Evolutionary conservation across 257 asterid species (phyloP), one percentile per base, ranked within the genome.

Genomic region (Nicotiana sylvestris): DNA sequence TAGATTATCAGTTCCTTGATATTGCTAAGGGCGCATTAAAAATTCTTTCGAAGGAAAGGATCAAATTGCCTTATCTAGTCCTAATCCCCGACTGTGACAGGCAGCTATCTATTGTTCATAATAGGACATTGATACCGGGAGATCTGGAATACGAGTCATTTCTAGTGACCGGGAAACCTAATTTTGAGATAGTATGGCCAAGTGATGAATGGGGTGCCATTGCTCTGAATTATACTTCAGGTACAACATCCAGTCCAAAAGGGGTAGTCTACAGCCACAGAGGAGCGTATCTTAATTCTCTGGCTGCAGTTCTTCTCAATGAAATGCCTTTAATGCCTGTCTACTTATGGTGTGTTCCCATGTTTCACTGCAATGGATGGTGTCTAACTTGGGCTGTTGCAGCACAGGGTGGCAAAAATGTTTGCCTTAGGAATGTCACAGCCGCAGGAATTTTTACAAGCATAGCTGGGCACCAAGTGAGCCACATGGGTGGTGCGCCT

Each of bases 201-300:
- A 72, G n/a, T 29, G 77, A 64, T 68, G 83, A 80, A 39, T 81
- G 35, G 83, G 66, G 49, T 33, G 65, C 78, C 18, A 65, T 81
- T 39, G 8, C 83, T 13, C 32, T 81, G 83, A 81, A 81, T 66
- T 81, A 81, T 69, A 81, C 83, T 30, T 81, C 83, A 16, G 78
- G 83, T 17, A 81, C 83, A 29, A 80, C 83, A 13, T 80, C 83
- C 5, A 43, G 56, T 21, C 83, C 83, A 13, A 80, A 80, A 27
- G 83, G 83, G 4, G 83, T 80, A 18, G 32, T 80, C 25, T 62
- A 64, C 39, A 61, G 76, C 7, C 83, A 70, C 46, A 43, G 78
- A 70, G 78, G 78, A 70, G 78, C 78, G 3, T 70, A 70, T 70
- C 78, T 72, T 46, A 72, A 72, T 72, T 72, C 79, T 72, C 39